Base-by-base conservation (phyloP, 768 basidiomycete genomes). In the Mycena polygramma region DNA sequence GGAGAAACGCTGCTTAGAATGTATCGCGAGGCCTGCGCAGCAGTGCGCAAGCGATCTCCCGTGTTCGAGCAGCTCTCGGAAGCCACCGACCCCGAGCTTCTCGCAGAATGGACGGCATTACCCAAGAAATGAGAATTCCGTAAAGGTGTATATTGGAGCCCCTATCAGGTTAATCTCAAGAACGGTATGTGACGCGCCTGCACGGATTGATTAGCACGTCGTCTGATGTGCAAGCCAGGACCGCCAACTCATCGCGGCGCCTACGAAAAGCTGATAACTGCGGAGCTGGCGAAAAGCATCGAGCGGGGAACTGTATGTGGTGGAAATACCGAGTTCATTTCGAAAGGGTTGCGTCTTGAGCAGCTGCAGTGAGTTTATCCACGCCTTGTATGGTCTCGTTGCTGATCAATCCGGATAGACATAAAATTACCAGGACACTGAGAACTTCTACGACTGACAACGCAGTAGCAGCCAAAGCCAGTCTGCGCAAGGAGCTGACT, bases 261-360 rank as follows among this genome's bases (percentile, higher is more conserved):
- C 15, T 60, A 60, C 45, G 45, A 46, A 22, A 60, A 60, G 19
- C 39, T 60, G 26, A 46, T 60, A 15, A 60, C 24, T 7, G 58
- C 43, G 19, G 58, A 60, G 35, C 22, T 46, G 41, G 15, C 1
- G 41, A 43, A 46, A 43, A 46, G 43, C n/a, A 7, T 43, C 1
- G 41, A n/a, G 4, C 13, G 20, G 43, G 24, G 43, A 10, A 26
- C 10, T 30, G 15, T 10, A 17, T 57, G 55, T 35, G 20, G 22
- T 30, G 43, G 43, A 9, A 17, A 30, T 13, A 46, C 43, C 43
- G 58, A 46, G 24, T 46, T 60, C 11, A 46, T 60, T 35, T 19
- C 58, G 4, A 46, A 26, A 11, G 58, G 43, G 7, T 35, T 60
- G 8, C n/a, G 14, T 13, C 30, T 60, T 20, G 58, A 60, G 58